Evolutionary conservation across 2,329 filamentous ascomycete genomes (phyloP).

Genomic region (Aspergillus arachidicola): DNA sequence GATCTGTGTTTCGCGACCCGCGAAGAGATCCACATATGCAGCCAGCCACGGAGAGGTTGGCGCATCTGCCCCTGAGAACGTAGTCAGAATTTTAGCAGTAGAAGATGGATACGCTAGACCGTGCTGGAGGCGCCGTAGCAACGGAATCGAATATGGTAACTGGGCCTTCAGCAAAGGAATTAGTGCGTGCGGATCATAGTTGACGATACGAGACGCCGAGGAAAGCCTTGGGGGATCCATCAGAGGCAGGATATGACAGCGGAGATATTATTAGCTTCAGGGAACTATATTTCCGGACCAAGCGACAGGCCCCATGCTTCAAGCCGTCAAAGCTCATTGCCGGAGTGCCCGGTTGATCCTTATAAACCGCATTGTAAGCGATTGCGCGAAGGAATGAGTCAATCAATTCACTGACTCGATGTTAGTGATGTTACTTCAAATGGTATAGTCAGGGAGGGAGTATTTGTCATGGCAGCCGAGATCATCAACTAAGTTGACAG

Average conservation of each 20-base stretch:
- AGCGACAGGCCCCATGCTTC: neutral
- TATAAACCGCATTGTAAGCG: neutral
- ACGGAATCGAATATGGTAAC: conserved; percentile 41
- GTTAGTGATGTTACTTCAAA: neutral
- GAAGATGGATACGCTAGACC: conserved; percentile 32
- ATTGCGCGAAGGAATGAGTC: neutral
- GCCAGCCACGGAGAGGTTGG: conserved; percentile 39
- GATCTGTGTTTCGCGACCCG: conserved; percentile 44
- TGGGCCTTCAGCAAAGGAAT: conserved; percentile 35
- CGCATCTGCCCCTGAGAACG: conserved; percentile 27
- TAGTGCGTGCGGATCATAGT: conserved; percentile 19
- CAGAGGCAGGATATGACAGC: conserved; percentile 8
- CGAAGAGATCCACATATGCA: conserved; percentile 43
- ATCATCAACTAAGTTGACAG: neutral
- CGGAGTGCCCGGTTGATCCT: neutral
- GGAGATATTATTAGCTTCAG: conserved; percentile 4
- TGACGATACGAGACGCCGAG: conserved; percentile 10
- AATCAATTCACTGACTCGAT: neutral
- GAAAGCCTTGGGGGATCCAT: conserved; percentile 17
- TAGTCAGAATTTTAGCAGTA: conserved; percentile 38
- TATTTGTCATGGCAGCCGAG: neutral
- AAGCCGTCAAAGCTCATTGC: neutral
- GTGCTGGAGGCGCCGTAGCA: conserved; percentile 45
- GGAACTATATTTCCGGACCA: neutral
- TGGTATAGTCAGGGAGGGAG: neutral